phyloP scores from a whole-genome alignment of 148 eudicot genomes.

The Oxyria digyna region DNA sequence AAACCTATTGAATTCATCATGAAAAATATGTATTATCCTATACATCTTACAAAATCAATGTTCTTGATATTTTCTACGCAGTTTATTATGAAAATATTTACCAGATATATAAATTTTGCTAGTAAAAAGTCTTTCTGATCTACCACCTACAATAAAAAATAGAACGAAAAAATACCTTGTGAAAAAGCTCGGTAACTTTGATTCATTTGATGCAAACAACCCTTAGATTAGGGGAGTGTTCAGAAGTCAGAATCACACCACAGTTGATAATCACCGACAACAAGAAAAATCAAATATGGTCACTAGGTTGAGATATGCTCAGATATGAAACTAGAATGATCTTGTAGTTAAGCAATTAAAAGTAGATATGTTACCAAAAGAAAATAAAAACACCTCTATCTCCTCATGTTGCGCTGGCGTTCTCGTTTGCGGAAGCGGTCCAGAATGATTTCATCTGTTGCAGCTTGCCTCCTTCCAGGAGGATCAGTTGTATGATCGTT shows the following conservation, averaged over 20 bases:
- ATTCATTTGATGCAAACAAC: neutral
- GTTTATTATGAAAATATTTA: too few relatives aligned
- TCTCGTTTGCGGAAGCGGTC: slow-evolving; percentile 89
- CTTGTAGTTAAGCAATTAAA: neutral
- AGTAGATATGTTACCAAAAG: neutral
- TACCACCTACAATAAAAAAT: neutral
- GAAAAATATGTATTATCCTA: neutral
- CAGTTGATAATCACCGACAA: neutral
- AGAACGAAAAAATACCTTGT: neutral
- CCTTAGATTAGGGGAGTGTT: neutral
- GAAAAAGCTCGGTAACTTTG: neutral
- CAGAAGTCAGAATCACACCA: neutral
- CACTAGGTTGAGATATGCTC: neutral
- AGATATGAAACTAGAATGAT: neutral
- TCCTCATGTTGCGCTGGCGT: slow-evolving; percentile 85
- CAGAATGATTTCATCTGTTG: slow-evolving; percentile 88
- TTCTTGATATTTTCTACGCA: too few relatives aligned
- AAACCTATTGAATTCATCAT: neutral
- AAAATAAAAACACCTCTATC: slow-evolving; percentile 21
- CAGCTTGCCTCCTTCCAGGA: slow-evolving; percentile 69
- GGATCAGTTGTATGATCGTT: slow-evolving; percentile 36
- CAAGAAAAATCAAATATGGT: neutral
- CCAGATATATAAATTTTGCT: too few relatives aligned
- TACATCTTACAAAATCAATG: neutral
- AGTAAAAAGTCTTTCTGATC: neutral